Conservation (phyloP, 768 basidiomycete genomes). For the Vishniacozyma victoriae region DNA sequence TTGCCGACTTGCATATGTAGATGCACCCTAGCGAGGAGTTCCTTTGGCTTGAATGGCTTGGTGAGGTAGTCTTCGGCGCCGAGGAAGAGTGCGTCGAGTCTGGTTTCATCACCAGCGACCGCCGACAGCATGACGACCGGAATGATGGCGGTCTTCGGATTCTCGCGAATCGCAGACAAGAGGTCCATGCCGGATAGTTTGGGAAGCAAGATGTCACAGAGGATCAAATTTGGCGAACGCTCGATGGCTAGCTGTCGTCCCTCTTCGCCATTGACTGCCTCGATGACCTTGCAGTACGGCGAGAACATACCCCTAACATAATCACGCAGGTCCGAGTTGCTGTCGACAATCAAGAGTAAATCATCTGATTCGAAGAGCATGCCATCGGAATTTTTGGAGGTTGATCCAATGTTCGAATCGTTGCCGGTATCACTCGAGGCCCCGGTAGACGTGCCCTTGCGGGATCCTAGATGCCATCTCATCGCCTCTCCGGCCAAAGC, state of each 20-base stretch:
- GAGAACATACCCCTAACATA: constrained; percentile 46
- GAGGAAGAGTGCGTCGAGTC: constrained; percentile 46
- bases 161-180: constrained; percentile 29
- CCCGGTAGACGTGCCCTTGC: constrained; percentile 9
- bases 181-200: constrained; percentile 36
- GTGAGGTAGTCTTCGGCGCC: constrained; percentile 49
- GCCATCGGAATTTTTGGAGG: constrained; percentile 16
- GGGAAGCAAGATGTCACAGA: constrained; percentile 49
- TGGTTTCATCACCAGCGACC: constrained; percentile 44
- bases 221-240: constrained; percentile 41
- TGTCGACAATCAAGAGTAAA: constrained; percentile 45
- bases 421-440: constrained; percentile 12
- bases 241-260: constrained; percentile 36
- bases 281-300: constrained; percentile 45
- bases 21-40: constrained; percentile 48
- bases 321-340: constrained; percentile 44
- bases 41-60: constrained; percentile 49
- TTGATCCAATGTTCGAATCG: constrained; percentile 8
- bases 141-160: constrained; percentile 19
- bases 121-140: constrained; percentile 47
- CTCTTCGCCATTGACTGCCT: constrained; percentile 44
- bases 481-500: constrained; percentile 46
- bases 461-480: constrained; percentile 29
- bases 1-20: constrained; percentile 51
- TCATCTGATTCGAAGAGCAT: constrained; percentile 45